Percentiles rank a stretch among this genome's conserved stretches.
phyloP scores from a whole-genome alignment of 768 basidiomycete genomes.

The Exsudoporus frostii region DNA sequence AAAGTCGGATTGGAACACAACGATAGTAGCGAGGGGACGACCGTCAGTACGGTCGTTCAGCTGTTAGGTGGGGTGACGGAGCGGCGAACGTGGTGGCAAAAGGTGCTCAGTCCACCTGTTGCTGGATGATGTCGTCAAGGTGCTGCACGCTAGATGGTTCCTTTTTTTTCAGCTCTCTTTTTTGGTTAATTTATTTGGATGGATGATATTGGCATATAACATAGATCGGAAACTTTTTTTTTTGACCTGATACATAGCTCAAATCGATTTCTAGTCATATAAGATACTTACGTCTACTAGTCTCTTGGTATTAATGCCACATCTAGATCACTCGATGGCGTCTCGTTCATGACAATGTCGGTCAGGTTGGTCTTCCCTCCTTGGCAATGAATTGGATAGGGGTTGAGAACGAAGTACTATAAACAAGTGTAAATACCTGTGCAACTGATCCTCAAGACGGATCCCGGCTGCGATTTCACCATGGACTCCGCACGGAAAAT shows the following conservation, averaged over 20 bases:
- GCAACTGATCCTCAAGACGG: too few relatives aligned
- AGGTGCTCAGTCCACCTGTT: conserved; percentile 24
- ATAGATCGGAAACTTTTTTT: not conserved
- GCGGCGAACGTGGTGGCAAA: conserved; percentile 32
- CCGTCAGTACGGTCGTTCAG: not conserved
- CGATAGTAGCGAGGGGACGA: not conserved
- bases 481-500: too few relatives aligned
- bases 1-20: conserved; percentile 4
- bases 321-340: not conserved
- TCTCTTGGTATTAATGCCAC: not conserved
- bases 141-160: not conserved
- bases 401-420: too few relatives aligned
- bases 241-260: not conserved
- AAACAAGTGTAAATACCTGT: too few relatives aligned
- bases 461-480: too few relatives aligned
- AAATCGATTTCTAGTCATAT: not conserved
- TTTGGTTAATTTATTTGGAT: not conserved
- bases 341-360: not conserved
- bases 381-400: too few relatives aligned
- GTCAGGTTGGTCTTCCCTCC: too few relatives aligned
- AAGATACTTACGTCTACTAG: not conserved
- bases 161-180: not conserved
- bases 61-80: conserved; percentile 7
- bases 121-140: conserved; percentile 1
- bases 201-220: not conserved